Conservation (phyloP, 169 alveolate genomes). For the Babesia ovata region DNA sequence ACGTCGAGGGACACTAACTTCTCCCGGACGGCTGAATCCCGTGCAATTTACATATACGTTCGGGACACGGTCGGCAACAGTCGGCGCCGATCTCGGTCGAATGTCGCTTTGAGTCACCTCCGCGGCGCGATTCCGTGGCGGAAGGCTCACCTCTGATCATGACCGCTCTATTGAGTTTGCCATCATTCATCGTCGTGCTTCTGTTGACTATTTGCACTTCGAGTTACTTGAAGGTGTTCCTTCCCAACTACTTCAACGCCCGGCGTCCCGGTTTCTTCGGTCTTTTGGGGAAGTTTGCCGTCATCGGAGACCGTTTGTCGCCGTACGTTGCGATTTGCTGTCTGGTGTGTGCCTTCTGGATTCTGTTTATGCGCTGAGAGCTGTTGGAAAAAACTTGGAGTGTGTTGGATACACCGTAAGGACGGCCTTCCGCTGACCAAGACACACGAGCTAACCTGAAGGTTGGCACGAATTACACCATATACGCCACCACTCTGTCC, state of each 20-base stretch:
- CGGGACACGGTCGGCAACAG: too few relatives aligned
- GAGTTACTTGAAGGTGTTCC: slow-evolving; percentile 86
- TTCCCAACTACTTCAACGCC: slow-evolving; percentile 87
- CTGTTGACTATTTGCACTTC: slow-evolving; percentile 93
- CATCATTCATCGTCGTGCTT: slow-evolving; percentile 88
- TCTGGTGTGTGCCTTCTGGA: slow-evolving; percentile 85
- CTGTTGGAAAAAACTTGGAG: background rate
- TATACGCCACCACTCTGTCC: too few relatives aligned
- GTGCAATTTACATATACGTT: too few relatives aligned
- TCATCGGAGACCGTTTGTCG: slow-evolving; percentile 93
- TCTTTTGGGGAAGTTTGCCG: slow-evolving; percentile 92
- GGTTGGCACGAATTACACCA: too few relatives aligned
- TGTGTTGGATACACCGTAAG: background rate
- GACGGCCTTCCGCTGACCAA: background rate
- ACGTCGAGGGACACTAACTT: background rate
- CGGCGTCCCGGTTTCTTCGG: slow-evolving; percentile 91
- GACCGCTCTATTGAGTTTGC: slow-evolving; percentile 93
- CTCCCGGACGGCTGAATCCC: too few relatives aligned
- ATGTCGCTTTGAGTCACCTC: slow-evolving; percentile 11
- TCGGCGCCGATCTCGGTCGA: background rate
- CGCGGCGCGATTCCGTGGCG: slow-evolving; percentile 3
- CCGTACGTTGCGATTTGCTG: slow-evolving; percentile 91
- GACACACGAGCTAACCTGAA: background rate
- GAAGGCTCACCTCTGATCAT: slow-evolving; percentile 58
- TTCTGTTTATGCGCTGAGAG: slow-evolving; percentile 83